Conservation (phyloP, 805 yeast species). For the Teunomyces cretensis region DNA sequence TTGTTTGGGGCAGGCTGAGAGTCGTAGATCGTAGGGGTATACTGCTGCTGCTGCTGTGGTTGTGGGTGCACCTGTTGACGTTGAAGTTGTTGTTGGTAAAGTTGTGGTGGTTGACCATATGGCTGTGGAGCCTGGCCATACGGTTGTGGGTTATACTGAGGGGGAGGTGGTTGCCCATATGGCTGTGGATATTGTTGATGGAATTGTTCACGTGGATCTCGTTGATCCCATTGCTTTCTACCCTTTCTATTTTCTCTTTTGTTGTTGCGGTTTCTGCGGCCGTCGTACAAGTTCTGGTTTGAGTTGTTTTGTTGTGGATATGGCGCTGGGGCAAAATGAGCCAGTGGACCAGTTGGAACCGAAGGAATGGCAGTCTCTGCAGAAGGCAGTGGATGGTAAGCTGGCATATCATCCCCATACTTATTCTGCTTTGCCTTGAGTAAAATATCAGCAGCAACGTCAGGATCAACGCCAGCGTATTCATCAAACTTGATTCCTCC, state of each 20-base stretch:
- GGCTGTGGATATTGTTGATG: background rate
- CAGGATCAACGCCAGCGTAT: conserved; percentile 65
- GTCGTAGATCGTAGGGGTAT: conserved; percentile 1
- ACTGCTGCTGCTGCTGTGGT: conserved; percentile 3
- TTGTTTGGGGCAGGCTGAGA: conserved; percentile 7
- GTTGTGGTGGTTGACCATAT: conserved; percentile 7
- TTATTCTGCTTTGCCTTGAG: conserved; percentile 39
- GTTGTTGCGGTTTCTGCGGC: background rate
- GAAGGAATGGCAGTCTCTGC: background rate
- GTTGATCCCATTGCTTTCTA: conserved; percentile 1
- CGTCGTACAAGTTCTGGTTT: background rate
- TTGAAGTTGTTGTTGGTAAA: conserved; percentile 3
- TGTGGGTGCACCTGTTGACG: conserved; percentile 4
- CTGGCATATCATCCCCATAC: background rate
- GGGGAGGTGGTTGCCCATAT: conserved; percentile 1
- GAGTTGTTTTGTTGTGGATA: background rate
- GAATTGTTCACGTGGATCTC: background rate
- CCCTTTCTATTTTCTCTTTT: background rate
- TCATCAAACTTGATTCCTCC: conserved; percentile 84
- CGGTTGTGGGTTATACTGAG: background rate
- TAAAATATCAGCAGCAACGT: conserved; percentile 64
- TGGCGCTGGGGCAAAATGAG: background rate
- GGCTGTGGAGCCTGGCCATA: background rate
- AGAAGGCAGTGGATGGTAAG: background rate
- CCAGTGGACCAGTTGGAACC: background rate